Evolutionary conservation across 768 basidiomycete genomes (phyloP).

Genomic region (Boletus sp.): DNA sequence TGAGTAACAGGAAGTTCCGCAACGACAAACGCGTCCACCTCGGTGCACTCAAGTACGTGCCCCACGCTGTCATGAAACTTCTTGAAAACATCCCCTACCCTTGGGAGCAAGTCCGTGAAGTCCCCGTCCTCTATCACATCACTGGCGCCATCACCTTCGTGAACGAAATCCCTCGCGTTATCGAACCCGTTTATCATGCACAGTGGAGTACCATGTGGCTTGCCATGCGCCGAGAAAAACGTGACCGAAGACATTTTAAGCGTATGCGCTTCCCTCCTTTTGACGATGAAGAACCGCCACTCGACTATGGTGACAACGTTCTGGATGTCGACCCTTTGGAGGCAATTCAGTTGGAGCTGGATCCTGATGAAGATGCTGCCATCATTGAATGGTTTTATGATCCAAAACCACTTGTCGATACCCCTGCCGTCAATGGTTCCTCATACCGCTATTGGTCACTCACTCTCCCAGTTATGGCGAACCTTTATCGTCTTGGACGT

Average conservation of each 20-base stretch:
- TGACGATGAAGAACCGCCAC: constrained; percentile 97
- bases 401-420: constrained; percentile 89
- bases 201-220: constrained; percentile 99
- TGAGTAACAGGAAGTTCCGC: constrained; percentile 98
- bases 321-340: constrained; percentile 97
- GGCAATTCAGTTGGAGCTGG: constrained; percentile 95
- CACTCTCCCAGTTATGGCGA: constrained; percentile 93
- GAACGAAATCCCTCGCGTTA: constrained; percentile 94
- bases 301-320: constrained; percentile 99
- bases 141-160: constrained; percentile 99
- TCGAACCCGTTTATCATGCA: constrained; percentile 97
- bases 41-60: constrained; percentile 97
- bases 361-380: constrained; percentile 85
- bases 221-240: constrained; percentile 97
- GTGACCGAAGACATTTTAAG: constrained; percentile 98
- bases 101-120: constrained; percentile 99
- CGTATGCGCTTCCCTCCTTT: constrained; percentile 99
- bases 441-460: constrained; percentile 94
- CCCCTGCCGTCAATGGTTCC: constrained; percentile 85
- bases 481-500: constrained; percentile 91
- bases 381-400: constrained; percentile 99
- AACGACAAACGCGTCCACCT: constrained; percentile 99
- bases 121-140: constrained; percentile 97
- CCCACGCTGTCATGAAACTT: constrained; percentile 98
- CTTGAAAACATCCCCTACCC: constrained; percentile 97